These are phyloP conservation scores for Trypanosoma vivax DNA, from an alignment of 208 protist species.

Conservation along the genomic window DNA sequence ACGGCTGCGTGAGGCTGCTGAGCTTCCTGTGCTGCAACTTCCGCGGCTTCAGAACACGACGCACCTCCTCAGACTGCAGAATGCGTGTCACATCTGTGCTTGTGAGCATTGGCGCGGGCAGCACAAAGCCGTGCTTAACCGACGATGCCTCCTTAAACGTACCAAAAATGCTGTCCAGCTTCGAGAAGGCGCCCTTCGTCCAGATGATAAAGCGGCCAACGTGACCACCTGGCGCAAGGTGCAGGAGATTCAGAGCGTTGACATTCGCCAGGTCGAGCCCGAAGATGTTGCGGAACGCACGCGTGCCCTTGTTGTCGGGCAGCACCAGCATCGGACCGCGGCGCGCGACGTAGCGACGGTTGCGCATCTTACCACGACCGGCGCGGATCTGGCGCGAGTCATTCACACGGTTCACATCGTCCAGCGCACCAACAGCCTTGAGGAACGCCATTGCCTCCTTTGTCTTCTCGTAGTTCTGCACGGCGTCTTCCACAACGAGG, in stretches of 20 bases:
- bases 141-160: constrained; percentile 74
- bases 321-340: constrained; percentile 97
- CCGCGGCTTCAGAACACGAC: constrained; percentile 66
- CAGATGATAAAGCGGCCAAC: constrained; percentile 99
- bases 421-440: constrained; percentile 87
- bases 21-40: constrained; percentile 60
- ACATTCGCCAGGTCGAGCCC: constrained; percentile 95
- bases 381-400: constrained; percentile 87
- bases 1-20: constrained; percentile 42
- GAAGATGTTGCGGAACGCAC: constrained; percentile 95
- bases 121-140: constrained; percentile 85
- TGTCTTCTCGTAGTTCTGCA: constrained; percentile 93
- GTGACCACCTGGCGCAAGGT: constrained; percentile 99
- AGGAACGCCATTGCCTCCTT: constrained; percentile 94
- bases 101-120: constrained; percentile 62
- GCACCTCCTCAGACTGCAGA: constrained; percentile 79
- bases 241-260: constrained; percentile 94
- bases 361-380: constrained; percentile 96
- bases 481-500: constrained; percentile 91
- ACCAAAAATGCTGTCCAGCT: constrained; percentile 96
- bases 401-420: constrained; percentile 94
- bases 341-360: constrained; percentile 92
- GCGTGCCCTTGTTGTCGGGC: constrained; percentile 79
- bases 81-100: constrained; percentile 76
- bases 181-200: constrained; percentile 97